Evolutionary conservation across 169 alveolate genomes (phyloP).

Genomic region (Miamiensis avidus): DNA sequence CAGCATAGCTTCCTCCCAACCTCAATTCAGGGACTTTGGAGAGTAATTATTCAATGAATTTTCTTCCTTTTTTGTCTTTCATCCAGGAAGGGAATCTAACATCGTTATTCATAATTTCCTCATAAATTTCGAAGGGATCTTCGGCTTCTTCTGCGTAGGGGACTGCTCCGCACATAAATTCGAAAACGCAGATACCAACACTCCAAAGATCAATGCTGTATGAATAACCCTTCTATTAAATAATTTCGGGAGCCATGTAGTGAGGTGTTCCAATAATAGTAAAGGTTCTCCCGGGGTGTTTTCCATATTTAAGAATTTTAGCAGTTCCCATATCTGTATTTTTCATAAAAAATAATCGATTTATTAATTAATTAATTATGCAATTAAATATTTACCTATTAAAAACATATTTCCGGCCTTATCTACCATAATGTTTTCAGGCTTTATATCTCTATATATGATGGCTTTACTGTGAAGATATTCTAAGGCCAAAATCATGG

Average conservation of each 20-base stretch:
- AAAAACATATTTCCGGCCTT: slow-evolving; percentile 79
- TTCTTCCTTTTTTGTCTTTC: slow-evolving; percentile 28
- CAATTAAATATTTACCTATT: slow-evolving; percentile 20
- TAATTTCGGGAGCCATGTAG: slow-evolving; percentile 84
- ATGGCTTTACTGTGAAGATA: slow-evolving; percentile 68
- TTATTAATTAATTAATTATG: too few species aligned
- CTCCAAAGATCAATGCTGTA: slow-evolving; percentile 71
- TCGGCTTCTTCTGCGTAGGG: slow-evolving; percentile 77
- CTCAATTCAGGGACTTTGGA: slow-evolving; percentile 32
- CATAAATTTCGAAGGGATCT: slow-evolving; percentile 68
- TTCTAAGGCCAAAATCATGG: slow-evolving; percentile 57
- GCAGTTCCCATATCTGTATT: slow-evolving; percentile 83
- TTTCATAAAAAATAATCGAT: too few species aligned
- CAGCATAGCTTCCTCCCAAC: slow-evolving; percentile 29
- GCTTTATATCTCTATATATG: slow-evolving; percentile 82
- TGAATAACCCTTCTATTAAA: slow-evolving; percentile 63
- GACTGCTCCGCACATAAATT: slow-evolving; percentile 60
- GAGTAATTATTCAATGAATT: slow-evolving; percentile 38
- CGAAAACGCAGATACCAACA: slow-evolving; percentile 65
- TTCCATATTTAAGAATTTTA: slow-evolving; percentile 53
- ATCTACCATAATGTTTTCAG: slow-evolving; percentile 83
- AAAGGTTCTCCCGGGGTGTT: slow-evolving; percentile 59
- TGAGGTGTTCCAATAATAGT: slow-evolving; percentile 89
- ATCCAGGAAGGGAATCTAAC: slow-evolving; percentile 42
- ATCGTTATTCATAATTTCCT: slow-evolving; percentile 34